Conservation (phyloP, 1,284 basidiomycete genomes). For the Austropuccinia psidii region DNA sequence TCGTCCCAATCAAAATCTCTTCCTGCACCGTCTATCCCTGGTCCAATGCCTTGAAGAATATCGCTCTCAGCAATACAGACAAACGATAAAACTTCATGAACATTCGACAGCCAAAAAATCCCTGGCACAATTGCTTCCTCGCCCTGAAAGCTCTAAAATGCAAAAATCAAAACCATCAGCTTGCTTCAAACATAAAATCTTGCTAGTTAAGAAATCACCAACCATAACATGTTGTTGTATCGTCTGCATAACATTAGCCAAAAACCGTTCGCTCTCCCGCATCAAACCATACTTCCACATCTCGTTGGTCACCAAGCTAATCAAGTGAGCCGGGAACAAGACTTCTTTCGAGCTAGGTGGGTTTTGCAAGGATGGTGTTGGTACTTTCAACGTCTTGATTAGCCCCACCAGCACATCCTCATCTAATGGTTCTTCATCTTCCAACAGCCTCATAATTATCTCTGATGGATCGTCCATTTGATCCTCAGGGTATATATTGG, state of each 20-base stretch:
- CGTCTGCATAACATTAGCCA: constrained; percentile 98
- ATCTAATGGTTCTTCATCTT: constrained; percentile 82
- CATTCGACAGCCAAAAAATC: constrained; percentile 98
- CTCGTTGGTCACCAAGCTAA: constrained; percentile 93
- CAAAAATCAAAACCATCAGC: constrained; percentile 34
- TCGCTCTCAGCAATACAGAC: constrained; percentile 97
- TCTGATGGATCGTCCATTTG: constrained; percentile 77
- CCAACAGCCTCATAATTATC: constrained; percentile 88
- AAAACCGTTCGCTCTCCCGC: constrained; percentile 90
- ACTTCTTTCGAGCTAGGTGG: constrained; percentile 94
- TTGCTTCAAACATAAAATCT: neutral
- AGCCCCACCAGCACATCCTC: constrained; percentile 89
- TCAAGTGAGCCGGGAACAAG: constrained; percentile 98
- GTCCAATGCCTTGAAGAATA: constrained; percentile 94
- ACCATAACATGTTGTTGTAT: constrained; percentile 98
- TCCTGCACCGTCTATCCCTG: constrained; percentile 76
- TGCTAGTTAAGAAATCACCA: constrained; percentile 44
- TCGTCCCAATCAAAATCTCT: constrained; percentile 94
- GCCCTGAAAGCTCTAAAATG: constrained; percentile 59
- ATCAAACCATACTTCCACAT: constrained; percentile 99
- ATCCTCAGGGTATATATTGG: constrained; percentile 58
- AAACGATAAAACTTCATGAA: constrained; percentile 99
- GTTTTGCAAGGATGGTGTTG: constrained; percentile 78
- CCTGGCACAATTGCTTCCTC: constrained; percentile 95
- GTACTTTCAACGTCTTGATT: constrained; percentile 85